Percentiles rank a stretch among this genome's conserved stretches.
These are phyloP conservation scores for Taxawa tesnikishii DNA, from an alignment of 2,329 filamentous ascomycete species.

Conservation along the genomic window DNA sequence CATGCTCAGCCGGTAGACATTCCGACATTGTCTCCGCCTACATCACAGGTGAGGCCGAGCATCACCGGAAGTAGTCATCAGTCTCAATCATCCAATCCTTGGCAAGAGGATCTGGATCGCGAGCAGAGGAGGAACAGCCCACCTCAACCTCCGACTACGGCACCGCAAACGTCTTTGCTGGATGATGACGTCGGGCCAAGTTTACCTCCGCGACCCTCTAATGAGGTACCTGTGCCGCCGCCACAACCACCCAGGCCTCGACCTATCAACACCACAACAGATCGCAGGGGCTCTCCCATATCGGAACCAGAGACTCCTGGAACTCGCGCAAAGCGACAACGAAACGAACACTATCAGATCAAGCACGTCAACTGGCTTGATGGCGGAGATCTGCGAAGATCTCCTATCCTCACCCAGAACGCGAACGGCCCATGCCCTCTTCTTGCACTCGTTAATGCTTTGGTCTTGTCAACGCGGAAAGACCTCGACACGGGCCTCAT, in stretches of 20 bases:
- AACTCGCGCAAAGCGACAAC: slow-evolving; percentile 29
- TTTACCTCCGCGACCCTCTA: slow-evolving; percentile 2
- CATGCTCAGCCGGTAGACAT: too few relatives aligned
- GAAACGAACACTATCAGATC: slow-evolving; percentile 77
- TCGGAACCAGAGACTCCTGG: slow-evolving; percentile 25
- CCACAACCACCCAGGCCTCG: slow-evolving; percentile 5
- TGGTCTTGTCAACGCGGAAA: slow-evolving; percentile 69
- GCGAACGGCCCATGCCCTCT: slow-evolving; percentile 89
- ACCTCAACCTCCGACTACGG: not conserved
- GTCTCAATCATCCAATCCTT: slow-evolving; percentile 8
- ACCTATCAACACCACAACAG: slow-evolving; percentile 9
- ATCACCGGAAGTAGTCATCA: slow-evolving; percentile 9
- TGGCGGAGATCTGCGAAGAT: slow-evolving; percentile 52
- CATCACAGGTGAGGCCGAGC: not conserved
- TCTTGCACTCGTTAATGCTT: slow-evolving; percentile 82
- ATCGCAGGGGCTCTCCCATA: slow-evolving; percentile 4
- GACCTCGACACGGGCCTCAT: slow-evolving; percentile 58
- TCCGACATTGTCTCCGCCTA: too few relatives aligned
- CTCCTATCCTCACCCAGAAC: slow-evolving; percentile 85
- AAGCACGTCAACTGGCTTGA: slow-evolving; percentile 86
- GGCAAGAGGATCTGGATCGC: slow-evolving; percentile 10
- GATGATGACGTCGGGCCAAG: slow-evolving; percentile 3
- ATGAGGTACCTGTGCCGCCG: not conserved
- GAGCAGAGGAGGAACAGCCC: slow-evolving; percentile 14
- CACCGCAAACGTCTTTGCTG: not conserved